These are phyloP conservation scores for Hyphopichia homilentoma DNA, from an alignment of 805 yeast species.

Conservation along the genomic window DNA sequence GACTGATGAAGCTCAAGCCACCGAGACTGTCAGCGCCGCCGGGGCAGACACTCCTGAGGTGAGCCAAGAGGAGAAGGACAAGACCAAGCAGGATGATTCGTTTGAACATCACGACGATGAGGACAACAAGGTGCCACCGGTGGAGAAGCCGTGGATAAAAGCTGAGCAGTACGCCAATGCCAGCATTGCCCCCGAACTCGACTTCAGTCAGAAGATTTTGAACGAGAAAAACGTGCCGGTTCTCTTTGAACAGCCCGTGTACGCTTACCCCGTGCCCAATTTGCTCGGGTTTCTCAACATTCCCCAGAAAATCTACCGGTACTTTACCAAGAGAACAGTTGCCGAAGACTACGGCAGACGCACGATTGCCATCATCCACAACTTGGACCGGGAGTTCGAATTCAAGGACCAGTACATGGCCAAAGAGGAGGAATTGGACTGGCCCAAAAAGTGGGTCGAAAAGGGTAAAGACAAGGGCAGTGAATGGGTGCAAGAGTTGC, in stretches of 20 bases:
- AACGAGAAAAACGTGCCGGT: constrained; percentile 47
- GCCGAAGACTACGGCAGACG: constrained; percentile 61
- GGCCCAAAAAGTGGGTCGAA: constrained; percentile 85
- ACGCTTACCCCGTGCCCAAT: constrained; percentile 73
- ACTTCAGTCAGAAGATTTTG: constrained; percentile 23
- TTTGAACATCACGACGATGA: constrained; percentile 19
- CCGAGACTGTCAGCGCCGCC: neutral
- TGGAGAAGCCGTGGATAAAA: constrained; percentile 61
- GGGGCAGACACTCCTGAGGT: constrained; percentile 1
- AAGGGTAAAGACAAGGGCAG: constrained; percentile 69
- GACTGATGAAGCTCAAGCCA: neutral
- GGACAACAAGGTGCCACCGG: constrained; percentile 36
- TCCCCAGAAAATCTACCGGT: constrained; percentile 74
- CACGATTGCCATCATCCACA: constrained; percentile 50
- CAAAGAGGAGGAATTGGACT: constrained; percentile 69
- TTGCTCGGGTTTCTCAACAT: constrained; percentile 73
- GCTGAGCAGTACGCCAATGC: constrained; percentile 56
- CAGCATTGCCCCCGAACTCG: constrained; percentile 58
- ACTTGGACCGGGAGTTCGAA: constrained; percentile 53
- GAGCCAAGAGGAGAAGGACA: constrained; percentile 8
- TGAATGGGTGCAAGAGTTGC: constrained; percentile 83
- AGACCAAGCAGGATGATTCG: constrained; percentile 12
- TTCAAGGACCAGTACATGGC: constrained; percentile 41
- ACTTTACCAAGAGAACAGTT: constrained; percentile 66
- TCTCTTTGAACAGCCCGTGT: constrained; percentile 71